These are phyloP conservation scores for Pouteria glomerata DNA, from an alignment of 148 eudicot species.

Conservation along the genomic window DNA sequence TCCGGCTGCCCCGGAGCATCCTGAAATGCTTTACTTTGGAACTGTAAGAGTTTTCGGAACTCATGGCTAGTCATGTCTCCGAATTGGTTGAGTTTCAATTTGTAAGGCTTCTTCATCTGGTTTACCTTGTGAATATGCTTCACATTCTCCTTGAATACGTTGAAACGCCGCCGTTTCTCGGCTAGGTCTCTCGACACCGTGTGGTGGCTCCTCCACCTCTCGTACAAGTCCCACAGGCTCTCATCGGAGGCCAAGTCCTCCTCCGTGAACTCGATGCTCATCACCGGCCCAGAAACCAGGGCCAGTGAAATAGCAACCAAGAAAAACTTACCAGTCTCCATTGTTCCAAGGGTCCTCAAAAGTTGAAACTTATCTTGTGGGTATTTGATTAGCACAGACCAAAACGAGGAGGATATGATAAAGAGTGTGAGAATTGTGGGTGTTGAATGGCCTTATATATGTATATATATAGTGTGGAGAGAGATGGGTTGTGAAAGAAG, in stretches of 20 bases:
- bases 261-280: slow-evolving; percentile 40
- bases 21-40: slow-evolving; percentile 53
- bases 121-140: slow-evolving; percentile 40
- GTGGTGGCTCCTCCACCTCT: slow-evolving; percentile 57
- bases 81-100: slow-evolving; percentile 42
- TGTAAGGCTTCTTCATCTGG: slow-evolving; percentile 55
- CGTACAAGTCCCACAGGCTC: slow-evolving; percentile 49
- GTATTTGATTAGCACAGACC: no score
- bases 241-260: slow-evolving; percentile 45
- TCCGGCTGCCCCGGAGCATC: slow-evolving; percentile 36
- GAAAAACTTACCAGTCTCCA: slow-evolving; percentile 24
- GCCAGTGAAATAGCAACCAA: slow-evolving; percentile 24
- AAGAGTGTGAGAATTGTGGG: no score
- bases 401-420: no score
- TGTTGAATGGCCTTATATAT: no score
- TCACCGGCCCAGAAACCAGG: slow-evolving; percentile 20
- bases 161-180: slow-evolving; percentile 46
- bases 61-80: slow-evolving; percentile 57
- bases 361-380: no score
- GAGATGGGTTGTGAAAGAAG: no score
- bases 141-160: slow-evolving; percentile 58
- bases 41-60: slow-evolving; percentile 36
- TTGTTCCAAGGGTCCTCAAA: neutral
- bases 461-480: no score
- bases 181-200: slow-evolving; percentile 35